A percentile compares a stretch with the other conserved stretches of the same genome.
These are phyloP conservation scores for Beta macrorhiza DNA, from an alignment of 179 eudicot genomes.

Conservation along the genomic window DNA sequence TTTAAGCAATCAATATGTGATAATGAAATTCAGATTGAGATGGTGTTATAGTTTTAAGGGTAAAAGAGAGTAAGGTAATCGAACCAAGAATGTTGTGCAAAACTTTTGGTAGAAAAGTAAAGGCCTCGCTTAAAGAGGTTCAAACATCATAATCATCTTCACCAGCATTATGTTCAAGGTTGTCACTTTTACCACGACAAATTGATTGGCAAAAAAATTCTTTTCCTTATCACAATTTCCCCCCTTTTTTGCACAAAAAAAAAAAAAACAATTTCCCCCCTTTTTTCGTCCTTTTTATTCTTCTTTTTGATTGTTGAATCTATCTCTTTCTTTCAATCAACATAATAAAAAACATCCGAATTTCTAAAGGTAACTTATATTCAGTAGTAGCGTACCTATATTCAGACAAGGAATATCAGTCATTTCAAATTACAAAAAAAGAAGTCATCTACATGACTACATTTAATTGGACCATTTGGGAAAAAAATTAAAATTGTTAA, in stretches of 20 bases:
- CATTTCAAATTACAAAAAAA: too few relatives aligned
- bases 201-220: conserved; percentile 9
- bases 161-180: conserved; percentile 19
- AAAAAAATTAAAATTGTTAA: too few relatives aligned
- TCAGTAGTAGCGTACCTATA: too few relatives aligned
- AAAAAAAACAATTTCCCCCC: not conserved
- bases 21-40: not conserved
- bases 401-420: too few relatives aligned
- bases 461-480: too few relatives aligned
- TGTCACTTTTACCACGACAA: conserved; percentile 27
- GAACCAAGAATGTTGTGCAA: not conserved
- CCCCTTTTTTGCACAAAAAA: not conserved
- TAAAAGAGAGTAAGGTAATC: not conserved
- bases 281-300: not conserved
- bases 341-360: too few relatives aligned
- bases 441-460: too few relatives aligned
- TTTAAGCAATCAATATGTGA: not conserved
- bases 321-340: not conserved
- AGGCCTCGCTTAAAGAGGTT: not conserved
- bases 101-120: not conserved
- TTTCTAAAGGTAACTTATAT: not conserved
- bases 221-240: not conserved
- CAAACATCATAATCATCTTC: conserved; percentile 21
- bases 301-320: not conserved
- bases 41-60: not conserved